Evolutionary conservation across 2,329 filamentous ascomycete species (phyloP), one percentile per base, ranked within the genome.

Genomic region (Colletotrichum eleusines): DNA sequence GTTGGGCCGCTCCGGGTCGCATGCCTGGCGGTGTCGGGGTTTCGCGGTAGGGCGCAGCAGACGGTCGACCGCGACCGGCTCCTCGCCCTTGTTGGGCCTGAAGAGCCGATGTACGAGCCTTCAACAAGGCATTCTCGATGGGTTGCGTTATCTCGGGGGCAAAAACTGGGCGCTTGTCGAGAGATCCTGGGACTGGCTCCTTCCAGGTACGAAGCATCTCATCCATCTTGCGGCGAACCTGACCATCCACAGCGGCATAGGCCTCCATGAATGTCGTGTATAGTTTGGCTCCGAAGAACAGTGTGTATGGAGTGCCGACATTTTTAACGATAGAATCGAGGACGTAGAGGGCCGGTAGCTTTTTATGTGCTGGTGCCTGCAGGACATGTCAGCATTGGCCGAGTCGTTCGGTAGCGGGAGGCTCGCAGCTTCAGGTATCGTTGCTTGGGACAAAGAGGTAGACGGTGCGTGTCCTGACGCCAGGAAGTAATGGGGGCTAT

Each of bases 141-240:
- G 94, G 93, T 63, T 92, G 89, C 53, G 95, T 97, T 69, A 95
- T 89, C 68, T 98, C 94, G 48, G 90, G 87, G 35, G 94, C 89
- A 78, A 99, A 99, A 62, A 99, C 95, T 9, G 96, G 95, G 73
- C 94, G 90, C n/a, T 91, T 91, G 77, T 97, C 95, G 79, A 97
- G 90, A 18, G 96, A 97, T 59, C 95, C 96, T 1, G 95, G 94
- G 18, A 98, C 94, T 2, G 96, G 94, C 77, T 97, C 94, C 81
- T 98, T 98, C 96, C 96, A 99, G 0, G 96, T 99, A 81, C 93
- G 94, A 75, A 99, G 86, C 92, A 99, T 95, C 81, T 97, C 95
- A 79, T 98, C 96, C 89, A 99, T 93, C 81, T 97, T 97, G 75
- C 91, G 91, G 74, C 96, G 90, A 28, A 95, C 94, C 71, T 88